Evolutionary conservation across 352 stramenopile species (phyloP), one percentile per base, ranked within the genome.

Genomic region (Pythium rishiriense): DNA sequence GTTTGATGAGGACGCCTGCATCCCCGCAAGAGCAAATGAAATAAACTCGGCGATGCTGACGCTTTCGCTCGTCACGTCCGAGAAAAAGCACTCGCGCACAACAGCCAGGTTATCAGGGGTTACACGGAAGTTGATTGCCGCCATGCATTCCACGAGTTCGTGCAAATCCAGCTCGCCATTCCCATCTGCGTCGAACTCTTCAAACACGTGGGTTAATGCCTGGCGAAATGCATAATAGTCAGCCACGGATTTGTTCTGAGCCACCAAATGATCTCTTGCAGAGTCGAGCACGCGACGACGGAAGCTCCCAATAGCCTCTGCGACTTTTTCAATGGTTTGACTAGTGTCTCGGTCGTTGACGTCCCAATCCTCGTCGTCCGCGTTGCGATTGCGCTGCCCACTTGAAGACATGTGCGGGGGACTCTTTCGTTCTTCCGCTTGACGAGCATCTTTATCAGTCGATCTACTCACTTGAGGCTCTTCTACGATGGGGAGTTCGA

Each of bases 41-140:
- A 90, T 85, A 62, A 91, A 91, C 55, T 93, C 82, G 4, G 68
- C 57, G 15, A 90, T 88, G 24, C 76, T 76, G 12, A 93, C 53
- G 21, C 51, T 74, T 11, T 73, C 72, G n/a, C 53, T 79, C 7
- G 62, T 67, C 9, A 54, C 24, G 2, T 78, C 72, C 0, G 58
- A 56, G 9, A 69, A 61, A 53, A 93, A 90, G 43, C 85, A 80
- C 25, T 88, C 74, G n/a, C 70, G 72, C 0, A 93, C 51, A 37
- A 89, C 65, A 2, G 58, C 71, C 26, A 85, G 33, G 39, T 87
- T 82, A 0, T 79, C 70, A 0, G 61, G 53, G 0, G 65, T 78
- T 19, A 87, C 71, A 4, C 42, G 58, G 39, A 93, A 73, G 1
- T 78, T 62, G 28, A 93, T 81, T 8, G 72, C 70, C 21, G 63